Evolutionary conservation across 495 filamentous ascomycete species (phyloP), one percentile per base, ranked within the genome.

Genomic region (Parachaetomium inaequale): DNA sequence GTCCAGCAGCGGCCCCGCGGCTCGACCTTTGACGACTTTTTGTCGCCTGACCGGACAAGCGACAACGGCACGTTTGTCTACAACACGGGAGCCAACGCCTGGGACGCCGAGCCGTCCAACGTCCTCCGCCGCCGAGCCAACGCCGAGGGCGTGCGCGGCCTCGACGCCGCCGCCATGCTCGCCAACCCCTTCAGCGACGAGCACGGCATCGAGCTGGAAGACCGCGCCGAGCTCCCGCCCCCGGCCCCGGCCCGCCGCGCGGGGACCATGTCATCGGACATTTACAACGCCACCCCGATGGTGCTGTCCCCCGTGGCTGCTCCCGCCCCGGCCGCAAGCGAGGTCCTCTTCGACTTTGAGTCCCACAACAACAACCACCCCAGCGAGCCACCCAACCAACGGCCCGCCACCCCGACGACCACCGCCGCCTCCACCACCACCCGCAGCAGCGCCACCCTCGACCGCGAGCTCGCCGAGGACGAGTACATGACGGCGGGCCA

Each of bases 171-270:
- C 14, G 73, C 82, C n/a, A 67, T 82, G 26, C 77, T 80, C 32
- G 76, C 81, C 12, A 85, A 87, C 72, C 85, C 81, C 26, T 89
- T 83, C 72, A 76, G 70, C 58, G 89, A 84, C 66, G 84, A 84
- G 73, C 71, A 82, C 53, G 73, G 74, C 42, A 81, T 83, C 42
- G 72, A 79, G 31, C 65, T 80, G n/a, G 74, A 79, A 40, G 77
- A 78, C 19, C 70, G 74, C 66, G 62, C 69, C 31, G 29, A 66
- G 26, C 51, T 74, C 29, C 72, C 77, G 12, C 64, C 73, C 2
- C 77, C 74, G n/a, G 70, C 73, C 50, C n/a, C n/a, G n/a, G n/a
- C n/a, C n/a, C n/a, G n/a, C n/a, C 70, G 66, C n/a, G 79, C 79
- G 58, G 78, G 81, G 46, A 64, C 73, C 36, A 74, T 81, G 52